Base-by-base conservation (phyloP, 1,139 yeast species). In the Magnusiomyces sp. region DNA sequence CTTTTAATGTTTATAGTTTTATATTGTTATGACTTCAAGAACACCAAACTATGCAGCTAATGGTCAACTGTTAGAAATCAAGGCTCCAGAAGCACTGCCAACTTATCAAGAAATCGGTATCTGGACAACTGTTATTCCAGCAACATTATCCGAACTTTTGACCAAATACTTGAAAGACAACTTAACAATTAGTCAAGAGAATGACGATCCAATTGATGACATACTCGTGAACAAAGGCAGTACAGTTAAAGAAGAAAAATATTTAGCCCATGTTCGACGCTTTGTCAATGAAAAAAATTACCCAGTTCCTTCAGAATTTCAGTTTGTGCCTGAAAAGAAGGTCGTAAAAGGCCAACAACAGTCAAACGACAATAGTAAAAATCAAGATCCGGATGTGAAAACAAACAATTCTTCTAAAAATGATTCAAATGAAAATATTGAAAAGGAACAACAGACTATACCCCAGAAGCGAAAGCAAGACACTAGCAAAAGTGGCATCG, bases 41-140 rank as follows among this genome's bases (percentile, higher is more conserved):
- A 50, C 45, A 38, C 47, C 41, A 5, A 48, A 50, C 49, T 50
- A 31, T 40, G 45, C 53, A 20, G 53, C 53, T 19, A 23, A 38
- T 37, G 50, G 46, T 2, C 32, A 17, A n/a, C 50, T 50, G 16
- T 36, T 50, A 14, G 48, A 50, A 32, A 44, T 50, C 37, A 38
- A 40, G 17, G 49, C 47, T 11, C 38, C 53, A 10, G 34, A 44
- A 19, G 36, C 38, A 6, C 47, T 33, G 29, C 44, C 45, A 3
- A 47, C 47, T 14, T 47, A 47, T 44, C 46, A 50, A 29, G 20
- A 36, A 49, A 49, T 49, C 37, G 44, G 43, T 9, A 51, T 49
- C 1, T 86, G 95, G 94, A 70, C 78, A 1, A 66, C 76, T 5
- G 65, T 65, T 31, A 72, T 80, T 6, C 63, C 71, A 6, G 78